phyloP scores from a whole-genome alignment of 2,329 filamentous ascomycete species.

The Neurospora sp. region DNA sequence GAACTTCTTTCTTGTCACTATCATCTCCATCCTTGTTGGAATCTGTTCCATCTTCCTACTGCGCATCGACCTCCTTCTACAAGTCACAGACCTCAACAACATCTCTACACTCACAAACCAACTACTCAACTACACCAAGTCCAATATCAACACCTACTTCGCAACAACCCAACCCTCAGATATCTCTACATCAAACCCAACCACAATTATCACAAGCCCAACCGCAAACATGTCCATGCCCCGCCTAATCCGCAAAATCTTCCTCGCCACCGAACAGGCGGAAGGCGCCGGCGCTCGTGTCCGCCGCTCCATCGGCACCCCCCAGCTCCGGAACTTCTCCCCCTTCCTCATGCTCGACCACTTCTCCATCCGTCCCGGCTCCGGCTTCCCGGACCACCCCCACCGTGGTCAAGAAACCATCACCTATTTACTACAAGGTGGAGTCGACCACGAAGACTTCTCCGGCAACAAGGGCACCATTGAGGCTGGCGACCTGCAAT shows the following conservation, averaged over 20 bases:
- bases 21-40: slow-evolving; percentile 28
- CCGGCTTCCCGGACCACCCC: slow-evolving; percentile 86
- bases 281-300: slow-evolving; percentile 85
- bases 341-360: slow-evolving; percentile 97
- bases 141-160: slow-evolving; percentile 7
- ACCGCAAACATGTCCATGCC: slow-evolving; percentile 52
- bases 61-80: slow-evolving; percentile 20
- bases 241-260: slow-evolving; percentile 71
- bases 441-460: slow-evolving; percentile 87
- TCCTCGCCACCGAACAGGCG: slow-evolving; percentile 74
- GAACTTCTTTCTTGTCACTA: slow-evolving; percentile 22
- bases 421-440: slow-evolving; percentile 80
- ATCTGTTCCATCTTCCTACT: slow-evolving; percentile 27
- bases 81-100: slow-evolving; percentile 12
- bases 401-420: slow-evolving; percentile 77
- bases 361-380: slow-evolving; percentile 68
- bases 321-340: slow-evolving; percentile 72
- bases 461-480: slow-evolving; percentile 78
- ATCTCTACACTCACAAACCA: slow-evolving; percentile 9
- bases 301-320: slow-evolving; percentile 76
- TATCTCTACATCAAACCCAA: not conserved
- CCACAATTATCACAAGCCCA: too few species aligned
- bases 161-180: slow-evolving; percentile 3
- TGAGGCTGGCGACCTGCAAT: slow-evolving; percentile 80
- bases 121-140: slow-evolving; percentile 4